A percentile compares a stretch with the other conserved stretches of the same genome.
These are phyloP conservation scores for Termitomyces sp. DNA, from an alignment of 768 basidiomycete genomes.

Conservation along the genomic window DNA sequence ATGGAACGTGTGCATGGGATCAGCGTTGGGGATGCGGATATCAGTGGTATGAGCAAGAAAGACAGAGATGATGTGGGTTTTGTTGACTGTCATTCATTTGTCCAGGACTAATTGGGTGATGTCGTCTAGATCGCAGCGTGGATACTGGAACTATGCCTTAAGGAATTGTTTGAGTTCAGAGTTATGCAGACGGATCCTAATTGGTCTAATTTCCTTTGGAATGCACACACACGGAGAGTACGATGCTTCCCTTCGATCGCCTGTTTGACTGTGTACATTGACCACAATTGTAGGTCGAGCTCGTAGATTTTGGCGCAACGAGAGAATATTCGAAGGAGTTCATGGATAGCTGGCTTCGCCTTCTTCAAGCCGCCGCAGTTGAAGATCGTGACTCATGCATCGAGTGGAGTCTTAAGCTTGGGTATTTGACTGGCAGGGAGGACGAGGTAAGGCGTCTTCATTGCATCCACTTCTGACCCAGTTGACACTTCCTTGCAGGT, in stretches of 20 bases:
- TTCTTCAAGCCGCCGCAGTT: constrained; percentile 76
- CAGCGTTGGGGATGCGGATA: constrained; percentile 66
- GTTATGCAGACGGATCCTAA: constrained; percentile 99
- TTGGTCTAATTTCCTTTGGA: constrained; percentile 97
- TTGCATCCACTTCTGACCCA: not conserved
- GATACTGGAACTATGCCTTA: constrained; percentile 81
- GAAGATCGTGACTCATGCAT: constrained; percentile 65
- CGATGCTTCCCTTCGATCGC: not conserved
- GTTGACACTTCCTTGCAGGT: constrained; percentile 32
- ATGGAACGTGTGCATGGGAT: constrained; percentile 83
- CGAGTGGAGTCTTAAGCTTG: constrained; percentile 71
- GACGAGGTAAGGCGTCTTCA: constrained; percentile 47
- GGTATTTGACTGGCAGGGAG: constrained; percentile 89
- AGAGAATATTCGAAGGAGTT: constrained; percentile 81
- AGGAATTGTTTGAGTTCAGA: constrained; percentile 86
- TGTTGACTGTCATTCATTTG: not conserved
- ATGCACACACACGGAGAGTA: constrained; percentile 58
- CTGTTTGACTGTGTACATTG: not conserved
- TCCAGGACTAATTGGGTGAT: not conserved
- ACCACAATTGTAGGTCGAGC: constrained; percentile 47
- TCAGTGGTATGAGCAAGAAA: constrained; percentile 49
- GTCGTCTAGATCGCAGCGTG: constrained; percentile 68
- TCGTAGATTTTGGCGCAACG: constrained; percentile 97
- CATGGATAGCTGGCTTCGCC: constrained; percentile 79
- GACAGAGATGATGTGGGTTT: constrained; percentile 67